These are phyloP conservation scores for Gossypium mustelinum DNA, from an alignment of 345 rosid genomes.

Conservation along the genomic window DNA sequence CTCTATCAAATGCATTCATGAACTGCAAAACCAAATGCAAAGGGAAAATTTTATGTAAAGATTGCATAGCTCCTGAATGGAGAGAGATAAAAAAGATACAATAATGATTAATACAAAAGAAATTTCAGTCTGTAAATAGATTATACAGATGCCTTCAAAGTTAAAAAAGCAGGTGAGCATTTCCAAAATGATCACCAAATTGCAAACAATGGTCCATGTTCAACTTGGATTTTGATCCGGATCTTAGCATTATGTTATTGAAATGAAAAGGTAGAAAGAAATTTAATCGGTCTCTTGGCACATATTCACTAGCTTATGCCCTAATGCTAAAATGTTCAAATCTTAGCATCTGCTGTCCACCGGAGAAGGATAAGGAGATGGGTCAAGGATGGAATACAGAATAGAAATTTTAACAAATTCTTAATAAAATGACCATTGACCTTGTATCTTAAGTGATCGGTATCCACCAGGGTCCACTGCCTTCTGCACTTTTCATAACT, in stretches of 20 bases:
- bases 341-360: background rate
- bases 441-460: conserved; percentile 70
- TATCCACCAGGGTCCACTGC: conserved; percentile 58
- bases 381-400: background rate
- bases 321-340: background rate
- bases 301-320: too few relatives aligned
- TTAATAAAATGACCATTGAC: conserved; percentile 25
- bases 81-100: background rate
- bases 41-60: background rate
- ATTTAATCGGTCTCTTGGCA: too few relatives aligned
- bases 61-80: background rate
- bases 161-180: background rate
- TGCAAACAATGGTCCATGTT: background rate
- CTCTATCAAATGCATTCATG: conserved; percentile 66
- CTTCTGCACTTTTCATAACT: conserved; percentile 77
- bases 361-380: background rate
- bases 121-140: background rate
- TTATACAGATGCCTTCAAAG: background rate
- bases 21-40: conserved; percentile 40
- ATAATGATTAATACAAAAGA: background rate
- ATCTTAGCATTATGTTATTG: too few relatives aligned
- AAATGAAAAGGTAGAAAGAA: too few relatives aligned
- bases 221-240: too few relatives aligned
- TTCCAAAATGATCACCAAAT: background rate
- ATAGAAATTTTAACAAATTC: conserved; percentile 9